Base-by-base conservation (phyloP, 345 rosid genomes). In the Hirschfeldia incana region DNA sequence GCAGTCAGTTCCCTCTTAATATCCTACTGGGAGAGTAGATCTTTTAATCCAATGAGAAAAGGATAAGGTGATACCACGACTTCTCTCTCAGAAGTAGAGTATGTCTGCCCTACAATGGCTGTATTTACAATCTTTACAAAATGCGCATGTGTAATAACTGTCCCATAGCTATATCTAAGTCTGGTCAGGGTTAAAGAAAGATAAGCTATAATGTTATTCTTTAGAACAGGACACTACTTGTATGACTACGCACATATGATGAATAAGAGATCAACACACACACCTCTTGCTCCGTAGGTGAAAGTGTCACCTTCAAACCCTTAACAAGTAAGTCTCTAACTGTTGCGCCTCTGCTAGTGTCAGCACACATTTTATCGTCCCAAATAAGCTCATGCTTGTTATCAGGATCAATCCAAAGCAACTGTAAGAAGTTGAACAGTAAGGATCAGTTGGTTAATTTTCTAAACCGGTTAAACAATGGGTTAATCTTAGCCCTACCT, bases 301-400 rank as follows among this genome's bases (percentile, higher is more conserved):
- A 87, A 64, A 95, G 86, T 55, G 97, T 83, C 72, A 91, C 94
- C 88, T 88, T 91, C 76, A 90, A 78, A 79, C 97, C 98, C 86
- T 90, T 91, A 57, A 87, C 86, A 85, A 95, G 91, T 75, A 91
- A 83, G 87, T 90, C 97, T 77, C 90, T 88, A 44, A 95, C 91
- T 26, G 92, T 91, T 36, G 93, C 92, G 55, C 97, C 97, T 84
- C 90, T 89, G 86, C 98, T 93, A 21, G 97, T 93, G 88, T 95
- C 97, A 69, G 97, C 99, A 87, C 98, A 96, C 98, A 96, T 96
- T 60, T 94, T 89, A 67, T 88, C 88, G 74, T 96, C 99, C 99
- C 99, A 96, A 60, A 89, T 79, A 83, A 96, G 97, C 88, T 96
- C 99, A 72, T 93, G 98, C 78, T 81, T 90, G 90, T 90, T 92